Evolutionary conservation across 306 rosid genomes (phyloP), one percentile per base, ranked within the genome.

Genomic region (Alnus glutinosa): DNA sequence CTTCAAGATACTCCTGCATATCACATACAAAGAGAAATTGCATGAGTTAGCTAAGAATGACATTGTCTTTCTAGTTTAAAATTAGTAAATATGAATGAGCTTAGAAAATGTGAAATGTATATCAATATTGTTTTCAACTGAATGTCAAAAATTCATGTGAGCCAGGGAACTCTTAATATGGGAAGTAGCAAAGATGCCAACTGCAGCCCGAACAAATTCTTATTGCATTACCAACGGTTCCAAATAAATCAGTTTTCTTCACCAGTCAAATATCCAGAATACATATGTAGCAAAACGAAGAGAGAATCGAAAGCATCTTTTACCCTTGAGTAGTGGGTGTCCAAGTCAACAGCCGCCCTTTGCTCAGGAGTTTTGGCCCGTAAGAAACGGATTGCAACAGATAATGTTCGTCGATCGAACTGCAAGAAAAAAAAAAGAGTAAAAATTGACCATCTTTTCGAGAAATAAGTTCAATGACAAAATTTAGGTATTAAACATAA

Each of bases 311-410:
- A 70, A 83, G 62, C 37, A 76, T 5, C 23, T 70, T 36, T 63
- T 54, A 96, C 99, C 90, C 84, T 86, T 15, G 99, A 91, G 82
- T 96, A 96, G 85, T 96, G 99, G 39, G 97, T 93, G 83, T 96
- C 99, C 89, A 96, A 91, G 84, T 96, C 99, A 71, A 96, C 99
- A 83, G 89, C 97, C 46, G 99, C 98, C 77, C 99, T 88, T 80
- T 91, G 90, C 78, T 91, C 98, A 54, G 99, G 97, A 84, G 98
- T 91, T 86, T 93, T 95, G 55, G 99, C 98, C 86, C 73, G 89
- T 66, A 93, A 79, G 87, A 96, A 96, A 70, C 98, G 91, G 79
- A 85, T 75, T 81, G 97, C 99, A 79, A 95, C 86, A 1, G 92
- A 88, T 39, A 95, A 34, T 14, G 91, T 88, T 83, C 79, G 82